A percentile compares a stretch with the other conserved stretches of the same genome.
These are phyloP conservation scores for Penicillium nordicum DNA, from an alignment of 2,329 filamentous ascomycete species.

Conservation along the genomic window DNA sequence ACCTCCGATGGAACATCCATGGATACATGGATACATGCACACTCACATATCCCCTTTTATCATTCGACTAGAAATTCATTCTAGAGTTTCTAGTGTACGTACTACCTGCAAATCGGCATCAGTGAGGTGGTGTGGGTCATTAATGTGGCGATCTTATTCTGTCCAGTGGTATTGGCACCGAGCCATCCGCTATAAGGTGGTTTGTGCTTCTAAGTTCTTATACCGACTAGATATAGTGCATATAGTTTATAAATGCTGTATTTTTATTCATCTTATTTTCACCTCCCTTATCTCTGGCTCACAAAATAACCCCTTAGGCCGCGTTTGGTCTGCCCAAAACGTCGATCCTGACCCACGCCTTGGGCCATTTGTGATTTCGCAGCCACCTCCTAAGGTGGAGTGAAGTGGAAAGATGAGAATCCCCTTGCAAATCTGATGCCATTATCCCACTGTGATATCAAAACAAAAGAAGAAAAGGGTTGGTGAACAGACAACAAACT, in stretches of 20 bases:
- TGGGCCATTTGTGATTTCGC: neutral
- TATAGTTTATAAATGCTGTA: neutral
- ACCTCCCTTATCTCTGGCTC: neutral
- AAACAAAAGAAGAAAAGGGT: neutral
- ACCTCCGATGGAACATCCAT: neutral
- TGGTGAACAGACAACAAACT: constrained; percentile 3
- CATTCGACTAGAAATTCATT: neutral
- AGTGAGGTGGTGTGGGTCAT: constrained; percentile 9
- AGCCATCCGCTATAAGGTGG: neutral
- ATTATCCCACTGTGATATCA: neutral
- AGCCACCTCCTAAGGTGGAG: constrained; percentile 1
- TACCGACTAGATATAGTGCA: neutral
- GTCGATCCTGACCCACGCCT: constrained; percentile 1
- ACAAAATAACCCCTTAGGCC: neutral
- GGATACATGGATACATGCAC: neutral
- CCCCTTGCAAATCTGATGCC: neutral
- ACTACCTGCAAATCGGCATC: constrained; percentile 12
- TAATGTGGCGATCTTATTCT: constrained; percentile 12
- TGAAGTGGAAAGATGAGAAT: neutral
- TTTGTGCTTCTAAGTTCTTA: neutral
- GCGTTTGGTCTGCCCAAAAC: neutral
- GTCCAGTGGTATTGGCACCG: neutral
- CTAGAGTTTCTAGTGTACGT: constrained; percentile 8
- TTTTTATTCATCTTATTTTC: neutral
- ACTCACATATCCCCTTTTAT: neutral